Percentiles rank a stretch among this genome's conserved stretches.
phyloP scores from a whole-genome alignment of 2,329 filamentous ascomycete genomes.

The Daldinia sp. region DNA sequence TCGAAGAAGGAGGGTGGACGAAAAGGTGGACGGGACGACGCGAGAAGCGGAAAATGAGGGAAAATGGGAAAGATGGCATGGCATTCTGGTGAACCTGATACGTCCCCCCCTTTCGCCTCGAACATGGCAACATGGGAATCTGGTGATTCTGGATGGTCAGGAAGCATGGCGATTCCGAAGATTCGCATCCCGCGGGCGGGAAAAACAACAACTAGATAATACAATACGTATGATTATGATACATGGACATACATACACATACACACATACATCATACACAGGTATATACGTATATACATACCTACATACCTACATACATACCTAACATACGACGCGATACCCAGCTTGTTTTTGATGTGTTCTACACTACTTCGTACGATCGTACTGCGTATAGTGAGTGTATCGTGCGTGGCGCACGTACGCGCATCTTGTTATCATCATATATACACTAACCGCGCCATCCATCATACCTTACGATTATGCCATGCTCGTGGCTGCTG shows the following conservation, averaged over 20 bases:
- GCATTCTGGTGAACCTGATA: slow-evolving; percentile 30
- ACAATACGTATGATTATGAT: too few relatives aligned
- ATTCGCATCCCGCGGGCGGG: slow-evolving; percentile 23
- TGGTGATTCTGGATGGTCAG: background rate
- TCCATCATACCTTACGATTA: background rate
- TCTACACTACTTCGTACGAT: too few relatives aligned
- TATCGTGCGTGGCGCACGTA: too few relatives aligned
- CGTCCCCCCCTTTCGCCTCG: too few relatives aligned
- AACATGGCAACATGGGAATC: slow-evolving; percentile 35
- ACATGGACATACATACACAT: too few relatives aligned
- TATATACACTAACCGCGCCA: background rate
- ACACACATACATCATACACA: too few relatives aligned
- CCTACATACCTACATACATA: background rate
- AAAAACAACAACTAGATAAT: background rate
- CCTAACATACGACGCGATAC: too few relatives aligned
- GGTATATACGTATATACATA: background rate
- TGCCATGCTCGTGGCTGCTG: background rate
- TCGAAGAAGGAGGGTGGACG: too few relatives aligned
- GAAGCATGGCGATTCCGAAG: background rate
- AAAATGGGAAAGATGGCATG: slow-evolving; percentile 12
- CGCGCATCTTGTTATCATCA: too few relatives aligned
- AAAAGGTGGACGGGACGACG: too few relatives aligned
- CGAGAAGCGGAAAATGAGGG: slow-evolving; percentile 1
- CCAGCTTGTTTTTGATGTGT: too few relatives aligned
- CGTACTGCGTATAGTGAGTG: too few relatives aligned